phyloP scores from a whole-genome alignment of 768 basidiomycete species.

The Naematelia aurantialba region DNA sequence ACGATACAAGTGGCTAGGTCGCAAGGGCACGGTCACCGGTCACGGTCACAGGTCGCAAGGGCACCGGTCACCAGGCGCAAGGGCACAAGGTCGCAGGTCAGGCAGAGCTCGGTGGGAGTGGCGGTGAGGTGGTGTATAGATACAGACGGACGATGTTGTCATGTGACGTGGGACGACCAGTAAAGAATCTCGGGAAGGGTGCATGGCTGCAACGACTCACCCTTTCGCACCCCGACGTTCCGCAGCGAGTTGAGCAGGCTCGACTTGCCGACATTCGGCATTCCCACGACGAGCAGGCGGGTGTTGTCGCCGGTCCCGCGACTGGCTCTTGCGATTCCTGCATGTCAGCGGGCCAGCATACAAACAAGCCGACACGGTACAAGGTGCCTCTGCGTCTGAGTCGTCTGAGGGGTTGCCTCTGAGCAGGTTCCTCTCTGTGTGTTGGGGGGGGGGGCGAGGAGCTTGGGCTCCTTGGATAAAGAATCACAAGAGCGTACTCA shows the following conservation, averaged over 20 bases:
- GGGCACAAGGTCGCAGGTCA: too few species aligned
- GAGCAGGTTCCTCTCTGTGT: too few species aligned
- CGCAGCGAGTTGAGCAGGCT: conserved; percentile 88
- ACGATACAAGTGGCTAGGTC: background rate
- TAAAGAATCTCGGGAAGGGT: background rate
- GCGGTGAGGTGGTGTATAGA: background rate
- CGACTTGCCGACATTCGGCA: conserved; percentile 96
- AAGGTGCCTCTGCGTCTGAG: background rate
- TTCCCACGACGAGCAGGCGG: conserved; percentile 89
- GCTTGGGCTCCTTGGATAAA: too few species aligned
- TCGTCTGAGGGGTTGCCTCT: too few species aligned
- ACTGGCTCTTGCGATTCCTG: conserved; percentile 60
- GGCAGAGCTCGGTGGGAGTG: too few species aligned
- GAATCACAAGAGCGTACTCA: too few species aligned
- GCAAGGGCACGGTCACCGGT: too few species aligned
- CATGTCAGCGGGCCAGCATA: conserved; percentile 61
- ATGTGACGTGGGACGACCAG: background rate
- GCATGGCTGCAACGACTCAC: conserved; percentile 55
- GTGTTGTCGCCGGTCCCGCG: conserved; percentile 54
- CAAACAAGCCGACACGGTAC: too few species aligned
- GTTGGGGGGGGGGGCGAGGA: too few species aligned
- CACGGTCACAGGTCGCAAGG: too few species aligned
- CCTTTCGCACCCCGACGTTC: conserved; percentile 77
- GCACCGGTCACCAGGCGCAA: too few species aligned
- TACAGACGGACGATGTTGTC: background rate